phyloP scores from a whole-genome alignment of 2,329 filamentous ascomycete genomes.

The Blumeriella jaapii region DNA sequence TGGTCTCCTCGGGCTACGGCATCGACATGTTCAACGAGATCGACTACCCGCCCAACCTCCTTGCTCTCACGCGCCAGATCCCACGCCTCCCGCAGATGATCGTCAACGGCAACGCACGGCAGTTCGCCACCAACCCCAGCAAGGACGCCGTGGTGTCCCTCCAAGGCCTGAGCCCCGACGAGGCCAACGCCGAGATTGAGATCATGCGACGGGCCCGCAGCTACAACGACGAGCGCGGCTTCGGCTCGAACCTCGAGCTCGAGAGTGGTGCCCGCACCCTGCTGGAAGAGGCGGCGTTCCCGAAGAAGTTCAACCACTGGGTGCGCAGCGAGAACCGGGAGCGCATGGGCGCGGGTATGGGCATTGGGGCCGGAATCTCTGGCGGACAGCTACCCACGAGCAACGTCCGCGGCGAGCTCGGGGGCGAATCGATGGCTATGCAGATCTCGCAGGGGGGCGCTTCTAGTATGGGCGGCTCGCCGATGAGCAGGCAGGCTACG shows the following conservation, averaged over 20 bases:
- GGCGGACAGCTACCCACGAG: slow-evolving; percentile 1
- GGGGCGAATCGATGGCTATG: slow-evolving; percentile 13
- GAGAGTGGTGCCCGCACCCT: slow-evolving; percentile 21
- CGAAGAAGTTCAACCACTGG: slow-evolving; percentile 13
- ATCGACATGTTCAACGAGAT: slow-evolving; percentile 50
- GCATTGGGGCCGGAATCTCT: too few species aligned
- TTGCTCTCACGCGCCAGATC: slow-evolving; percentile 22
- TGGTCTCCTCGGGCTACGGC: slow-evolving; percentile 38
- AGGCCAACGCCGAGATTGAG: slow-evolving; percentile 23
- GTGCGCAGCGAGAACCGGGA: slow-evolving; percentile 10
- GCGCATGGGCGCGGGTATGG: slow-evolving; percentile 2
- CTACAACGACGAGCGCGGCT: slow-evolving; percentile 23
- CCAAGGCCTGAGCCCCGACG: slow-evolving; percentile 17
- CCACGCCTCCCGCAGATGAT: slow-evolving; percentile 24
- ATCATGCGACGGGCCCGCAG: slow-evolving; percentile 21
- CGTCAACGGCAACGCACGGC: slow-evolving; percentile 1
- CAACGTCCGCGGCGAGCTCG: slow-evolving; percentile 11
- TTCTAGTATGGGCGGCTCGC: slow-evolving; percentile 7
- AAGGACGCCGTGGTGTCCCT: slow-evolving; percentile 11
- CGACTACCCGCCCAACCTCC: slow-evolving; percentile 44
- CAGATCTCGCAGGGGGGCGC: slow-evolving; percentile 10
- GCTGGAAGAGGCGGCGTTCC: slow-evolving; percentile 17
- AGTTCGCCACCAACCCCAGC: slow-evolving; percentile 5
- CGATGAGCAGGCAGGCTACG: slow-evolving; percentile 8
- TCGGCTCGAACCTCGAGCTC: slow-evolving; percentile 24